Evolutionary conservation across 225 moss, liverwort and hornwort species (phyloP), one percentile per base, ranked within the genome.

Genomic region (Polytrichum commune): DNA sequence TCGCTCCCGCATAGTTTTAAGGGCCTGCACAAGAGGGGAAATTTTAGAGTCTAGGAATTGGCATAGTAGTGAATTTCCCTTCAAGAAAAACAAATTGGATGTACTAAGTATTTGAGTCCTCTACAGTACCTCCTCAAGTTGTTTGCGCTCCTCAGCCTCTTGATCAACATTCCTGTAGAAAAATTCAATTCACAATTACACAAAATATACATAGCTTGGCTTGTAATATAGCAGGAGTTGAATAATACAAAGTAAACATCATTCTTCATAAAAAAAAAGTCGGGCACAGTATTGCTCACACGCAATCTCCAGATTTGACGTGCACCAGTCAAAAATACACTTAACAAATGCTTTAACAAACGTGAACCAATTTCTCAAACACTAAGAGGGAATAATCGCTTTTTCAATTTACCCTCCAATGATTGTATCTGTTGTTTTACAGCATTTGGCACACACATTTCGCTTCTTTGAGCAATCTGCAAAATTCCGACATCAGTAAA

Each of bases 381-480:
- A 4, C 46, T 1, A 46, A 13, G 9, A 35, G 46, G 46, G 13
- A 13, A 46, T 46, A 16, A 46, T 46, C 13, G 46, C 13, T 18
- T 58, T 19, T 58, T 58, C 1, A 22, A 29, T 46, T 20, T 78
- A 89, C 89, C 83, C 73, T 74, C 86, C 83, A 56, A 86, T 73
- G 69, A 86, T 86, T 72, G 75, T 80, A 25, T 76, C 79, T 54
- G 81, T 66, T 54, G 79, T 66, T 63, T 75, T 83, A 78, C 86
- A 89, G 81, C 86, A 86, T 68, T 89, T 89, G 29, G 89, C 83
- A 82, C 89, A 89, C 2, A 89, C 86, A 20, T 78, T 80, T 67
- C 89, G 72, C 29, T 76, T 71, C 55, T 81, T 83, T 1, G 89
- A 83, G 73, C 89, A 89, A 27, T 77, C 86, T 89, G 71, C 77